Evolutionary conservation across 768 basidiomycete species (phyloP), one percentile per base, ranked within the genome.

Genomic region (Psilocybe cubensis): DNA sequence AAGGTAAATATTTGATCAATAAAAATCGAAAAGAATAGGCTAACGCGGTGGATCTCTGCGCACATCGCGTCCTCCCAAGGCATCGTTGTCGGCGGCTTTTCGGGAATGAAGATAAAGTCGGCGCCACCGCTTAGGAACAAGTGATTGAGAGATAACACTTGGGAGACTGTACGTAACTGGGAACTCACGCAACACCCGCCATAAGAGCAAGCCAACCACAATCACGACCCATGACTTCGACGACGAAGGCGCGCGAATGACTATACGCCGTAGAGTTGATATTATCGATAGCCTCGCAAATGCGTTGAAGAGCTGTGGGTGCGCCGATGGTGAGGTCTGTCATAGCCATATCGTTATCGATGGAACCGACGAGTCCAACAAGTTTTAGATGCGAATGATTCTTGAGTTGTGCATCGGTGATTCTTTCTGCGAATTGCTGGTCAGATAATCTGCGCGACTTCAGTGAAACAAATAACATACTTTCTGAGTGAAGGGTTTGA

Each of bases 181-280:
- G 10, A 5, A 76, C 84, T 57, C 66, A 91, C 88, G 91, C 92
- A 48, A 98, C 89, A 59, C 91, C 95, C 10, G 95, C 97, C 66
- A 95, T 81, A 21, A 98, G 79, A 2, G 97, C 95, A 17, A 98
- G 79, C 97, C 97, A 99, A n/a, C 97, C 97, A 72, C 97, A 98
- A 70, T 98, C 93, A 54, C 96, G 79, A n/a, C 97, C 97, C 97
- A 98, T 99, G 52, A 98, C 97, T 73, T 98, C 97, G 38, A 99
- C 81, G 40, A 99, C 96, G 72, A 99, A 99, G 0, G 97, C 97
- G 56, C 97, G 85, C 25, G 95, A 98, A 72, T 99, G 97, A 54
- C 94, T 96, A 61, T 83, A 84, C 6, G 97, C 97, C 7, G 97
- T 98, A 4, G 95, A 96, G 65, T 95, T 96, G 73, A 99, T 98